Percentiles rank a stretch among this genome's conserved stretches.
These are phyloP conservation scores for Nymphaea colorata DNA, from an alignment of 164 flowering plant species.

Conservation along the genomic window DNA sequence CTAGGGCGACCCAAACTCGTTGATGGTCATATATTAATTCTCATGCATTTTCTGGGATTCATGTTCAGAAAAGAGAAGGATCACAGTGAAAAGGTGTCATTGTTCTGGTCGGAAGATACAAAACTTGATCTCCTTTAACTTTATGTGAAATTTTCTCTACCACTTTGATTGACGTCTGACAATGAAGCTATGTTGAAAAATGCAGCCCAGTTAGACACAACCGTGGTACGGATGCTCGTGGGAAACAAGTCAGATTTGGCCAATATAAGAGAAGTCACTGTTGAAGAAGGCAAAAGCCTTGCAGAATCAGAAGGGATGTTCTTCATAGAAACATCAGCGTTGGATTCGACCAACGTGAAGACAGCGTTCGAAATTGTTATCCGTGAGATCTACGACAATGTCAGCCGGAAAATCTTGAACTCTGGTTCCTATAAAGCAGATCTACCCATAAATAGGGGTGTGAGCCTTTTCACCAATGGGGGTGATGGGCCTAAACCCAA, in stretches of 20 bases:
- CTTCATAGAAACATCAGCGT: constrained; percentile 39
- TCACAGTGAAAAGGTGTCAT: too few species aligned
- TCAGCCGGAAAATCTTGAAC: constrained; percentile 34
- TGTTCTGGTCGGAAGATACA: not conserved
- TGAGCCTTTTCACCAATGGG: constrained; percentile 23
- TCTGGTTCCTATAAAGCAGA: constrained; percentile 32
- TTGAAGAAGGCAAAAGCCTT: constrained; percentile 31
- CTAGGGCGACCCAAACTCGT: too few species aligned
- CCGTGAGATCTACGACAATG: constrained; percentile 29
- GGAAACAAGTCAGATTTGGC: constrained; percentile 35
- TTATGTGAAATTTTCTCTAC: not conserved
- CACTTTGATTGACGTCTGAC: not conserved
- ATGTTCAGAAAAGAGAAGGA: too few species aligned
- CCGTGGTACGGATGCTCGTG: constrained; percentile 32
- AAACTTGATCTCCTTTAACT: not conserved
- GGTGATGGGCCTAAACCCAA: constrained; percentile 15
- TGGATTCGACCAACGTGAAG: constrained; percentile 32
- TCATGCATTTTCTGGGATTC: too few species aligned
- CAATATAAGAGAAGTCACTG: constrained; percentile 26
- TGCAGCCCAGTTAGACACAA: constrained; percentile 39
- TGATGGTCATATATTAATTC: too few species aligned
- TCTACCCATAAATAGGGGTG: constrained; percentile 26
- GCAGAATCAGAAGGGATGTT: constrained; percentile 36
- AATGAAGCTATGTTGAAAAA: not conserved
- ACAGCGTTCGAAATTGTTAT: constrained; percentile 34